Percentiles rank a stretch among this genome's conserved stretches.
These are phyloP conservation scores for Ambrosiella cleistominuta DNA, from an alignment of 2,329 filamentous ascomycete species.

Conservation along the genomic window DNA sequence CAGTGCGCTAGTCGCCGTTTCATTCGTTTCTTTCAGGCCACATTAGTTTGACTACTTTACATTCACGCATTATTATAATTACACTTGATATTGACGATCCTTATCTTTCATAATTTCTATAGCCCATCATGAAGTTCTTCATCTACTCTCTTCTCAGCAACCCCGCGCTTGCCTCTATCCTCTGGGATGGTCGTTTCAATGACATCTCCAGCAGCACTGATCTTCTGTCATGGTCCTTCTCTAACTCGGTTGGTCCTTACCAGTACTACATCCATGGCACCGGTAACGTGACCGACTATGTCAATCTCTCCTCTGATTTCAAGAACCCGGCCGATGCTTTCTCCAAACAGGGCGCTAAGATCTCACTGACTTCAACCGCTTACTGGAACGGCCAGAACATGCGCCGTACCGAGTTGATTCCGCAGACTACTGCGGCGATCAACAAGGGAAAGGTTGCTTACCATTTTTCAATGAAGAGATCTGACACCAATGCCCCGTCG, in stretches of 20 bases:
- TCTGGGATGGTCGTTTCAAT: constrained; percentile 53
- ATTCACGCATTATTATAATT: constrained; percentile 8
- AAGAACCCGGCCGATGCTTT: constrained; percentile 48
- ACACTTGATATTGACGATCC: constrained; percentile 10
- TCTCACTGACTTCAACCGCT: constrained; percentile 45
- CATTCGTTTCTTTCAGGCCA: constrained; percentile 9
- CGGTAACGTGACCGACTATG: constrained; percentile 36
- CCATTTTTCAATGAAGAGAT: constrained; percentile 51
- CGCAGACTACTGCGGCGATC: constrained; percentile 48
- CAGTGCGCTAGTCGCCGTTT: constrained; percentile 12
- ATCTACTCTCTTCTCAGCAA: constrained; percentile 5
- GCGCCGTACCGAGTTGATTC: constrained; percentile 58
- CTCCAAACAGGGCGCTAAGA: constrained; percentile 47
- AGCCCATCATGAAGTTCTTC: constrained; percentile 13
- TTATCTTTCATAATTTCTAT: constrained; percentile 6
- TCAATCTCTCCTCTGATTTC: constrained; percentile 40
- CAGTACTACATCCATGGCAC: constrained; percentile 62
- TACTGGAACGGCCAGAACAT: constrained; percentile 58
- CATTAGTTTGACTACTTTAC: neutral
- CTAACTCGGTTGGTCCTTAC: constrained; percentile 51
- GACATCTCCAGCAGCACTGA: constrained; percentile 35
- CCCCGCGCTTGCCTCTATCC: constrained; percentile 18
- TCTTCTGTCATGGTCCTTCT: constrained; percentile 46
- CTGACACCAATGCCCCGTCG: constrained; percentile 40
- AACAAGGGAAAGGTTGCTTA: constrained; percentile 51